Base-by-base conservation (phyloP, 2,329 filamentous ascomycete genomes). In the Penicillium sp. region DNA sequence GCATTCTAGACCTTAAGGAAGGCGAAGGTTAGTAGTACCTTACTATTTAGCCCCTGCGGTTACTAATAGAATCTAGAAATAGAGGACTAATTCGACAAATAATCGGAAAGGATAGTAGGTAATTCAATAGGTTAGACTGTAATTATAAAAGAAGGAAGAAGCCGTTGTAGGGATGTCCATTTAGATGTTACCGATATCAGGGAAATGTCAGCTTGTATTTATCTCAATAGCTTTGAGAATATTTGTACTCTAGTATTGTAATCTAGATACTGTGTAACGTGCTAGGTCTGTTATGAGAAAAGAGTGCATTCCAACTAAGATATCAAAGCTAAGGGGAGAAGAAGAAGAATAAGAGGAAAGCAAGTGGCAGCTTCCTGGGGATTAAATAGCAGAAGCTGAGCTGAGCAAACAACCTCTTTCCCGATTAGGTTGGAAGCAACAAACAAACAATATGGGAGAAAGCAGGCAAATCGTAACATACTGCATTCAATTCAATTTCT, bases 31-130 rank as follows among this genome's bases (percentile, higher is more conserved):
- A 52, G 42, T 53, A 7, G 33, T 33, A 6, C 48, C n/a, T 53
- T 43, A 3, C 37, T 26, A 47, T 53, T 25, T 40, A 45, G 1
- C 33, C 42, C 1, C 42, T 48, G 25, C 4, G 19, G 10, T 46
- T 48, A 53, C 42, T 56, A n/a, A 56, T 56, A 11, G 37, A 48
- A 48, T 4, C 43, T 53, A 56, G 54, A 52, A 44, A 52, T 56
- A 14, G 49, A 43, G 43, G 37, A 36, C 16, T 56, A 48, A 48
- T 56, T 56, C 48, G 53, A 56, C 42, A 22, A 53, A 56, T 56
- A 49, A 44, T 53, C 48, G 54, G 54, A 3, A 56, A 56, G 54
- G 38, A 53, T 17, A 56, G 49, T 37, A 49, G 48, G 1, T 53
- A 49, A 38, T 48, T 37, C 2, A 53, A 4, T 26, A 53, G 43